These are phyloP conservation scores for Pisolithus thermaeus DNA, from an alignment of 1,284 basidiomycete genomes.

Conservation along the genomic window DNA sequence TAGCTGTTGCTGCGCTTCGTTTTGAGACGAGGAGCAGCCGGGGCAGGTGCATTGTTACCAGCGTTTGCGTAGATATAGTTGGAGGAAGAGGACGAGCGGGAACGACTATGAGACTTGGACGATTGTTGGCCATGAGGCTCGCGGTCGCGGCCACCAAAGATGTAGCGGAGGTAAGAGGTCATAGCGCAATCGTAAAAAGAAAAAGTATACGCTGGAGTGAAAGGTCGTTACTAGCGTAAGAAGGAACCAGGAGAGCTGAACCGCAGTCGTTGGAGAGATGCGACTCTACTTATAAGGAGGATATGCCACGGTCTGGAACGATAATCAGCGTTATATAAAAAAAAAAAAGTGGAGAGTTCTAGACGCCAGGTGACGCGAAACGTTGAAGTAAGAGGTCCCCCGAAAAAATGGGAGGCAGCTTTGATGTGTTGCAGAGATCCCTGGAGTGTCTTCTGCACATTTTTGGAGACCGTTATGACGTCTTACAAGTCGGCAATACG, in stretches of 20 bases:
- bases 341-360: slow-evolving; percentile 11
- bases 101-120: slow-evolving; percentile 25
- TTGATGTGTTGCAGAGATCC: slow-evolving; percentile 8
- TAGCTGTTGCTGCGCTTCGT: slow-evolving; percentile 32
- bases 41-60: slow-evolving; percentile 13
- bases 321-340: not conserved
- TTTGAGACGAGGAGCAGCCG: slow-evolving; percentile 27
- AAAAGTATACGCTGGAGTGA: slow-evolving; percentile 1
- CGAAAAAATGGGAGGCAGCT: slow-evolving; percentile 19
- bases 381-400: slow-evolving; percentile 31
- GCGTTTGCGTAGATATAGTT: slow-evolving; percentile 26
- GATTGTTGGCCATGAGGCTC: slow-evolving; percentile 20
- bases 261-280: not conserved
- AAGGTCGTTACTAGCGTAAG: slow-evolving; percentile 13
- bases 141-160: slow-evolving; percentile 25
- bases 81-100: slow-evolving; percentile 24
- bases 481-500: slow-evolving; percentile 17
- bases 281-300: slow-evolving; percentile 4
- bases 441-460: slow-evolving; percentile 6
- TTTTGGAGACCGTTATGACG: slow-evolving; percentile 22
- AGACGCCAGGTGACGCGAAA: slow-evolving; percentile 14
- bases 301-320: slow-evolving; percentile 17
- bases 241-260: slow-evolving; percentile 8
- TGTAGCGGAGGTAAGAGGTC: slow-evolving; percentile 31
- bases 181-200: slow-evolving; percentile 12